Evolutionary conservation across 2,329 filamentous ascomycete genomes (phyloP).

Genomic region (Clarireedia sp.): DNA sequence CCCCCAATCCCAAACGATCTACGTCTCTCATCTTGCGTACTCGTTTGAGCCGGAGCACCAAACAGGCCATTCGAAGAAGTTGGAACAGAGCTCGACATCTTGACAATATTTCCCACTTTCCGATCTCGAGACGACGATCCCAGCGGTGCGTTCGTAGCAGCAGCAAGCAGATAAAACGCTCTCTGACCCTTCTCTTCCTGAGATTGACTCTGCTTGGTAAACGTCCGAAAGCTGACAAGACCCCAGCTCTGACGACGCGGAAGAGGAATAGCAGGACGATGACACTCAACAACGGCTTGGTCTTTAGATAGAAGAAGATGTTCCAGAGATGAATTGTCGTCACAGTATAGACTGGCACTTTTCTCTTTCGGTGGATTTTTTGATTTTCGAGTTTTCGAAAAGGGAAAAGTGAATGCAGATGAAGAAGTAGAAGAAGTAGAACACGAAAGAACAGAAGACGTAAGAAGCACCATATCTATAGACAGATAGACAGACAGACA

Average conservation of each 20-base stretch:
- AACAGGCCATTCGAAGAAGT: neutral
- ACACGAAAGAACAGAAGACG: neutral
- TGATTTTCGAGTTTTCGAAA: neutral
- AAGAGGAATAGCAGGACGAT: neutral
- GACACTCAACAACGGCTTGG: neutral
- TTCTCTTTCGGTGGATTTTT: neutral
- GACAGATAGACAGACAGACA: neutral
- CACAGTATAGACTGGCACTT: no score
- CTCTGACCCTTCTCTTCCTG: neutral
- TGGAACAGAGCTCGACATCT: neutral
- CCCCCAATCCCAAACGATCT: slow-evolving; percentile 28
- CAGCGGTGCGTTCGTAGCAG: neutral
- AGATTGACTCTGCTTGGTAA: no score
- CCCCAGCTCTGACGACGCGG: no score
- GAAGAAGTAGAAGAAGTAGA: slow-evolving; percentile 1
- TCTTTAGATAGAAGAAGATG: slow-evolving; percentile 1
- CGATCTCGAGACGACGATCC: neutral
- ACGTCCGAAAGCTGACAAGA: no score
- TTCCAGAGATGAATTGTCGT: neutral
- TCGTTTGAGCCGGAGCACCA: no score
- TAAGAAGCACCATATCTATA: slow-evolving; percentile 2
- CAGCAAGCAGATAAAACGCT: slow-evolving; percentile 1
- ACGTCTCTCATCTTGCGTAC: slow-evolving; percentile 10
- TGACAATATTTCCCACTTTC: no score
- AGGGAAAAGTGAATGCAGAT: neutral